A percentile compares a stretch with the other conserved stretches of the same genome.
Evolutionary conservation across 208 protist genomes (phyloP).

Genomic region (Angomonas ambiguus): DNA sequence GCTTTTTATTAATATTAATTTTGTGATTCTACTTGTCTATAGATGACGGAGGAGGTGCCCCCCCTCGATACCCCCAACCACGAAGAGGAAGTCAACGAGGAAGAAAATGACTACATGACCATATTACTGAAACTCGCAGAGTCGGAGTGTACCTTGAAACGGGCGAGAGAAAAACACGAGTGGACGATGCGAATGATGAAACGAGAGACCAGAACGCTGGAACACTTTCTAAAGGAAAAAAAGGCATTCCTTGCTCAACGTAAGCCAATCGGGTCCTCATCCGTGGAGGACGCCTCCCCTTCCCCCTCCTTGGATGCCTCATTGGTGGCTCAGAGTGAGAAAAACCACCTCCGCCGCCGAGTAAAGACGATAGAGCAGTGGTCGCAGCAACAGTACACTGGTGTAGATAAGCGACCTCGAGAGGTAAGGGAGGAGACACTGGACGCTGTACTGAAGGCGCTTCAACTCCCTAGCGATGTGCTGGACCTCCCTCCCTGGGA

Average conservation of each 20-base stretch:
- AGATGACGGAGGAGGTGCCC: background rate
- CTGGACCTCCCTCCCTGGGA: background rate
- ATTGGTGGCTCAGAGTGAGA: background rate
- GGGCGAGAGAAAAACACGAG: background rate
- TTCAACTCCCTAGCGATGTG: background rate
- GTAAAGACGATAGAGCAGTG: background rate
- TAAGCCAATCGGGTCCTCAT: too few species aligned
- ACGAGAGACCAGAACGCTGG: background rate
- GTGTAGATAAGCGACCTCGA: background rate
- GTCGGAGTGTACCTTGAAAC: background rate
- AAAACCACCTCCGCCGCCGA: background rate
- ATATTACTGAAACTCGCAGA: background rate
- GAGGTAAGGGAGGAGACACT: background rate
- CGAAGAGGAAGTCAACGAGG: slow-evolving; percentile 3
- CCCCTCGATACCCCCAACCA: background rate
- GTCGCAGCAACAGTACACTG: background rate
- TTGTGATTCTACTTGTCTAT: too few species aligned
- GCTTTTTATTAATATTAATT: background rate
- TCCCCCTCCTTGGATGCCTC: background rate
- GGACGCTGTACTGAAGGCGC: background rate
- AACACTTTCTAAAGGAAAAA: background rate
- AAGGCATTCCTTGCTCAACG: background rate
- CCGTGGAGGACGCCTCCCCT: background rate
- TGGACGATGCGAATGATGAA: slow-evolving; percentile 12
- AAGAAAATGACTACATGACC: background rate